These are phyloP conservation scores for Linnemannia hyalina DNA, from an alignment of 192 early-diverging fungal genomes.

Conservation along the genomic window DNA sequence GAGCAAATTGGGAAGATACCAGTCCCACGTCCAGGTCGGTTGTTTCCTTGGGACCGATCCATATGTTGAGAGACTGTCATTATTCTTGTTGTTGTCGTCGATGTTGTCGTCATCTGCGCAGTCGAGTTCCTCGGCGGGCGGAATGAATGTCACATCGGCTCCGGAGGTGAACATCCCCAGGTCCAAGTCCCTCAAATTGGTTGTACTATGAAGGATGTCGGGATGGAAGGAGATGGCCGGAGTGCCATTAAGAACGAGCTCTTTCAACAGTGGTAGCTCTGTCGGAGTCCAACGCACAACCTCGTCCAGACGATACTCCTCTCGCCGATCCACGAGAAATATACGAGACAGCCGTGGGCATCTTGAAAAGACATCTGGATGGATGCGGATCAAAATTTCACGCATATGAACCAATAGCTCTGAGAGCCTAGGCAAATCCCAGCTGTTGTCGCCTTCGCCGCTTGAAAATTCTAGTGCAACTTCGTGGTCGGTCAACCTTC, in stretches of 20 bases:
- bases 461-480: neutral
- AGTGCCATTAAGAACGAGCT: neutral
- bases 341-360: neutral
- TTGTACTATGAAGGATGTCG: neutral
- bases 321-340: neutral
- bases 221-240: slow-evolving; percentile 17
- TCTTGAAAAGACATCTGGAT: neutral
- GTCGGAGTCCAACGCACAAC: neutral
- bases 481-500: neutral
- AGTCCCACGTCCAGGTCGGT: slow-evolving; percentile 24
- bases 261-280: neutral
- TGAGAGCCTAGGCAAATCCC: neutral
- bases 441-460: too few species aligned
- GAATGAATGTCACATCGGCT: neutral
- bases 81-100: neutral
- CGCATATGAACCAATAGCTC: neutral
- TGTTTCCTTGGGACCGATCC: neutral
- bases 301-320: neutral
- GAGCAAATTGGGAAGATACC: slow-evolving; percentile 6
- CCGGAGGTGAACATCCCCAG: neutral
- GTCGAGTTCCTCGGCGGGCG: neutral
- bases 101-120: neutral
- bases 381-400: neutral
- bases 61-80: neutral
- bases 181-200: neutral